Base-by-base conservation (phyloP, 768 basidiomycete genomes). In the Macrocybe gigantea region DNA sequence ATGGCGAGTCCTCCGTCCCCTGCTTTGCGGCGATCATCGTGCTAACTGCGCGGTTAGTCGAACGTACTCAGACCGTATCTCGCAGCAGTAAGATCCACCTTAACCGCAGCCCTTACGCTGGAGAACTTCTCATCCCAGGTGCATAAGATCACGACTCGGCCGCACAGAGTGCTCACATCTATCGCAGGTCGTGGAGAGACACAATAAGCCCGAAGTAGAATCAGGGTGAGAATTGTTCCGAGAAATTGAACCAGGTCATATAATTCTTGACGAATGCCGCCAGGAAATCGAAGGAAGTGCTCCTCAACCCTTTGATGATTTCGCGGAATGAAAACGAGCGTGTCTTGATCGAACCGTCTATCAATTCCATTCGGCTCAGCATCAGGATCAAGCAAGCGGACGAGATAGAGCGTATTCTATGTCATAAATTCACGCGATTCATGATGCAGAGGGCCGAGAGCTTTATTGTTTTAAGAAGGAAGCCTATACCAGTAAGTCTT, bases 341-440 rank as follows among this genome's bases (percentile, higher is more conserved):
- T 51, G 96, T 98, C 57, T 73, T 99, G 56, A 92, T 99, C 69
- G 96, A 99, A 66, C 88, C 96, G 2, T 93, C 92, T 2, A 82
- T 98, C 70, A 99, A 99, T 71, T 95, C 93, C 1, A 90, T 98
- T 64, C 85, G 96, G 37, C 75, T 99, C 49, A 93, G 88, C 67
- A 98, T 99, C 71, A 93, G 86, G 74, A 97, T 99, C 64, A 99
- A 99, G 66, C 96, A 99, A 64, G 93, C 96, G 33, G 96, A 99
- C 67, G 96, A 99, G 71, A 95, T 97, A 52, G 96, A 99, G 63
- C 82, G 88, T 44, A 96, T 98, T 57, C 73, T 99, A 35, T 96
- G 94, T 63, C 91, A 97, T 72, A 93, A 98, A 66, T 98, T 99
- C 67, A 96, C 93, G 14, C 78, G 96, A 45, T 99, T 99, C 73